A percentile compares a stretch with the other conserved stretches of the same genome.
Evolutionary conservation across 192 early-diverging fungal genomes (phyloP).

Genomic region (Backusella australiensis): DNA sequence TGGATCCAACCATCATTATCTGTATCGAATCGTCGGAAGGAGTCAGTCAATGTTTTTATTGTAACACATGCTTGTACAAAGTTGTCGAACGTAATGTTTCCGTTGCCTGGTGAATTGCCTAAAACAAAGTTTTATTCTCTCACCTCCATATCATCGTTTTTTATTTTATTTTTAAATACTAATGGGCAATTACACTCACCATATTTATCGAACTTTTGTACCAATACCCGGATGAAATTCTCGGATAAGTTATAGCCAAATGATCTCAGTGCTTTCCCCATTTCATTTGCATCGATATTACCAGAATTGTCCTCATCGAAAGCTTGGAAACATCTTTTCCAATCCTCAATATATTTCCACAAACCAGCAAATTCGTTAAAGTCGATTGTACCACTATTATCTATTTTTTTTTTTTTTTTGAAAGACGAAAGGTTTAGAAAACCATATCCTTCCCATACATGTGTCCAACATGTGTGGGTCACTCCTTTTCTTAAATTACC

Average conservation of each 20-base stretch:
- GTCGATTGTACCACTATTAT: conserved; percentile 73
- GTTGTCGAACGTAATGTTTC: conserved; percentile 83
- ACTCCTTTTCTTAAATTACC: conserved; percentile 28
- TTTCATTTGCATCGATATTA: conserved; percentile 70
- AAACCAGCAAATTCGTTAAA: conserved; percentile 78
- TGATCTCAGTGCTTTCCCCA: conserved; percentile 63
- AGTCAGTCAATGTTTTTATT: conserved; percentile 71
- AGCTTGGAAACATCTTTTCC: conserved; percentile 76
- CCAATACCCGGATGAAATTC: conserved; percentile 57
- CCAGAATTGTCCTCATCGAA: conserved; percentile 77
- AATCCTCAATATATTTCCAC: conserved; percentile 82
- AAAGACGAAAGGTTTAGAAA: background rate
- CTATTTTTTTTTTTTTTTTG: conserved; percentile 29
- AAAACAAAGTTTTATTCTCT: background rate
- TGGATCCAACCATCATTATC: conserved; percentile 77
- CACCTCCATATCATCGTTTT: background rate
- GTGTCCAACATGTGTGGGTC: background rate
- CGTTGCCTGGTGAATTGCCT: conserved; percentile 45
- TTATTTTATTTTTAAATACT: too few relatives aligned
- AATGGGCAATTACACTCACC: conserved; percentile 47
- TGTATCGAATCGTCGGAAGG: conserved; percentile 71
- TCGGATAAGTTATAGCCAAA: conserved; percentile 83
- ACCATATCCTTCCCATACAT: background rate
- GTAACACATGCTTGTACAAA: conserved; percentile 81
- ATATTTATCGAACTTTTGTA: conserved; percentile 78